Evolutionary conservation across 1,284 basidiomycete species (phyloP), one percentile per base, ranked within the genome.

Genomic region (Malassezia japonica): DNA sequence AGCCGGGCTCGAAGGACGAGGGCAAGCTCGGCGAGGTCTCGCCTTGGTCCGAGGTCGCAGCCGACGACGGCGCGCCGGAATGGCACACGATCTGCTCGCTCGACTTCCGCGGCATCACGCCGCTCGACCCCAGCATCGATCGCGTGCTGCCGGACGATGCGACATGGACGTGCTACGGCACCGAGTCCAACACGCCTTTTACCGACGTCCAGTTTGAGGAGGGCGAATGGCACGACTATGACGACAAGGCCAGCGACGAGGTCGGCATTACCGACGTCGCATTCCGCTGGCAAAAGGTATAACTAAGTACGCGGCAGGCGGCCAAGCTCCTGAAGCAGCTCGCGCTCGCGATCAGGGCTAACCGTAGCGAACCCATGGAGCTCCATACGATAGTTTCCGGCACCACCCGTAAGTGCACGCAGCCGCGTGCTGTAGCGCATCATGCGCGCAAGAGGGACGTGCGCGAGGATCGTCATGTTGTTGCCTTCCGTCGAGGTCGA

Each of bases 371-470:
- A 90, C 5, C 86, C 87, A 16, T 82, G 82, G 49, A 80, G 80
- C 31, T 76, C 74, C 83, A 86, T 86, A 65, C 86, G 85, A 62
- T 87, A 88, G 18, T 78, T 74, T 5, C 86, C 87, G 65, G 85
- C 81, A 1, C 87, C 87, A 36, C 84, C 87, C 0, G 85, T 85
- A 20, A 90, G 73, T 0, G 87, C 83, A 15, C 87, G 81, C 43
- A 90, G 72, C 23, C 86, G 78, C 44, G 77, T 82, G 18, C 84
- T 83, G 65, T 86, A 90, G 67, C 87, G 82, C 23, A 90, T 77
- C 79, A 88, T 82, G 61, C 79, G 80, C 57, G 82, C 84, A 21
- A 90, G 77, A 4, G 87, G 87, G 8, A 84, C 85, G 23, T 82
- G 62, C 3, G 84, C 69, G 6, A 57, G 50, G 16, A 72, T 61